Evolutionary conservation across 2,329 filamentous ascomycete genomes (phyloP).

Genomic region (Aspergillus phoenicis): DNA sequence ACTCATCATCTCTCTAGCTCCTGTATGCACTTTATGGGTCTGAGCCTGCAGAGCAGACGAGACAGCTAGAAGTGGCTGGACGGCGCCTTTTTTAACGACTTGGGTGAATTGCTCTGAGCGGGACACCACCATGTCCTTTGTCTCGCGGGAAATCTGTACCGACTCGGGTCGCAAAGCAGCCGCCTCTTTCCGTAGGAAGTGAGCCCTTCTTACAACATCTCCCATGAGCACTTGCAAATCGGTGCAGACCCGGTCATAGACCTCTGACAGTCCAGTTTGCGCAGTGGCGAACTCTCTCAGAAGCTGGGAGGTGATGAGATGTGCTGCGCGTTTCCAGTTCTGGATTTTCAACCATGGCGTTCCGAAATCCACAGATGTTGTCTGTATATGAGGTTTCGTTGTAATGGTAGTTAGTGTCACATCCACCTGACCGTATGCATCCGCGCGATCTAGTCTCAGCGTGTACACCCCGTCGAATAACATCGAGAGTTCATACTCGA

Average conservation of each 20-base stretch:
- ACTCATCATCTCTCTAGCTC: constrained; percentile 31
- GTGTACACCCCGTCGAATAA: constrained; percentile 58
- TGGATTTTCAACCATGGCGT: constrained; percentile 51
- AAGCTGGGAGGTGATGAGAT: constrained; percentile 38
- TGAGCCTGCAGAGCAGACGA: constrained; percentile 36
- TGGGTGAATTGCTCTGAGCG: constrained; percentile 40
- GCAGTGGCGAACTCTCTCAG: constrained; percentile 41
- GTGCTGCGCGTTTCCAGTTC: constrained; percentile 49
- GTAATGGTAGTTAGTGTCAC: constrained; percentile 49
- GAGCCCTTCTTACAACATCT: constrained; percentile 40
- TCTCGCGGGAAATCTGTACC: constrained; percentile 24
- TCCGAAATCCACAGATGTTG: constrained; percentile 46
- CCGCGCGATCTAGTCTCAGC: constrained; percentile 52
- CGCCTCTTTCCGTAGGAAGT: constrained; percentile 36
- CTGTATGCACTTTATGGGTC: constrained; percentile 31
- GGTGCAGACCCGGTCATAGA: constrained; percentile 41
- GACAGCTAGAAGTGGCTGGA: constrained; percentile 35
- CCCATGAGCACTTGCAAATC: constrained; percentile 43
- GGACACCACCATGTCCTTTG: constrained; percentile 30
- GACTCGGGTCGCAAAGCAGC: constrained; percentile 30
- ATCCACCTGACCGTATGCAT: constrained; percentile 53
- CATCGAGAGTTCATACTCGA: constrained; percentile 51
- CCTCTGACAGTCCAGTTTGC: constrained; percentile 41
- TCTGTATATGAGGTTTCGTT: constrained; percentile 38
- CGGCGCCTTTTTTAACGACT: constrained; percentile 32